Evolutionary conservation across 129 eudicot species (phyloP).

Genomic region (Lonicera japonica): DNA sequence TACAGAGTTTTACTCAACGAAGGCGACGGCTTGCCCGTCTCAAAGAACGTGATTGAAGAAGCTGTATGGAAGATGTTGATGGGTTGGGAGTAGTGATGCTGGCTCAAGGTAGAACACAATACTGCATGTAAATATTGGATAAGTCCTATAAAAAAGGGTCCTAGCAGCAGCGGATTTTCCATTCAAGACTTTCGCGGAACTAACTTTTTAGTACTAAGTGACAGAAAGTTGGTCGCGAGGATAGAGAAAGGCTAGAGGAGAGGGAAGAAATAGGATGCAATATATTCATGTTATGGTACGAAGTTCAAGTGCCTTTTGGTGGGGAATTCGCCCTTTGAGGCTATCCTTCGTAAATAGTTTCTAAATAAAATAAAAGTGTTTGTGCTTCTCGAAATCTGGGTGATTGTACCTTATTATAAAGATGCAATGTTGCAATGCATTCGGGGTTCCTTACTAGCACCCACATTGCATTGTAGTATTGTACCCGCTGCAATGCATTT

Average conservation of each 20-base stretch:
- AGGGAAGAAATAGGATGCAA: too few relatives aligned
- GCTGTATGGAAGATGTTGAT: conserved; percentile 63
- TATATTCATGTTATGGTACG: too few relatives aligned
- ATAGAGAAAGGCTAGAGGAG: not conserved
- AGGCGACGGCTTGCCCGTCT: conserved; percentile 35
- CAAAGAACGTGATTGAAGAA: conserved; percentile 48
- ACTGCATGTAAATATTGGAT: not conserved
- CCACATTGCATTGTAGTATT: too few relatives aligned
- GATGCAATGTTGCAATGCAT: too few relatives aligned
- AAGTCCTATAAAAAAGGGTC: not conserved
- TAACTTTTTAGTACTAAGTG: conserved; percentile 6
- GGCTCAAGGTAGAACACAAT: not conserved
- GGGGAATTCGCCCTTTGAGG: too few relatives aligned
- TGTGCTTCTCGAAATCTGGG: too few relatives aligned
- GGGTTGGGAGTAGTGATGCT: conserved; percentile 47
- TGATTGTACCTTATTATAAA: too few relatives aligned
- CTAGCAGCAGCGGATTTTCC: not conserved
- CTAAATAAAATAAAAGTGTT: too few relatives aligned
- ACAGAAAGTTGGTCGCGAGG: conserved; percentile 4
- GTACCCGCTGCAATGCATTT: too few relatives aligned
- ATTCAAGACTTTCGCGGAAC: not conserved
- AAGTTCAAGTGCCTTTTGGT: too few relatives aligned
- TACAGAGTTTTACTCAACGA: conserved; percentile 73
- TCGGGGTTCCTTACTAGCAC: too few relatives aligned
- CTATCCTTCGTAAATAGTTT: too few relatives aligned